Conservation (phyloP, 306 rosid genomes). For the Pyrus communis region DNA sequence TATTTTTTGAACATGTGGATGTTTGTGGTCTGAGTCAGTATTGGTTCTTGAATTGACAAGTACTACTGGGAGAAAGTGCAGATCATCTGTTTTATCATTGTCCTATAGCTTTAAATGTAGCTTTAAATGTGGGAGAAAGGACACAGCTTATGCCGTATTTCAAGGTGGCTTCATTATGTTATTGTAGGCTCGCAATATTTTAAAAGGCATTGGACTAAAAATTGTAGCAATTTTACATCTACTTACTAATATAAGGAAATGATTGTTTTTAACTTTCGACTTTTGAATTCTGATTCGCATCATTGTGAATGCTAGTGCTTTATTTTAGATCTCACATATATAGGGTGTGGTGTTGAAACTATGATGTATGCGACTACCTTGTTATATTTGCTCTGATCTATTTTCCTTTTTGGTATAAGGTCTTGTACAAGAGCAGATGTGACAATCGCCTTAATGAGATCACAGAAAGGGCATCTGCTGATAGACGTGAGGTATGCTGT, state of each 20-base stretch:
- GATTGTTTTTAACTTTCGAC: neutral
- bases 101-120: neutral
- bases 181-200: no score
- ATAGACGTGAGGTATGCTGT: constrained; percentile 75
- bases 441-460: constrained; percentile 93
- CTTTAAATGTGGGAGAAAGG: no score
- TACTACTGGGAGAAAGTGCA: neutral
- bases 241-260: neutral
- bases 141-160: no score
- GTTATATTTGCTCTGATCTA: constrained; percentile 2
- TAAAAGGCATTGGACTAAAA: neutral
- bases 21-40: neutral
- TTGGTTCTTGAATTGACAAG: neutral
- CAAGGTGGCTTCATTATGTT: no score
- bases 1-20: neutral
- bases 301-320: neutral
- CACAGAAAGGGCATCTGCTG: constrained; percentile 71
- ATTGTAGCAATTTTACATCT: neutral
- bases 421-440: constrained; percentile 97
- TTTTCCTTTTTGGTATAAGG: constrained; percentile 39
- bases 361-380: neutral
- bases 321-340: neutral
- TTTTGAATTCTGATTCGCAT: neutral
- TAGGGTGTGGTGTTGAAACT: neutral
- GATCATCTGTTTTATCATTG: neutral